Conservation (phyloP, 495 filamentous ascomycete species). For the Penicillium fimorum region DNA sequence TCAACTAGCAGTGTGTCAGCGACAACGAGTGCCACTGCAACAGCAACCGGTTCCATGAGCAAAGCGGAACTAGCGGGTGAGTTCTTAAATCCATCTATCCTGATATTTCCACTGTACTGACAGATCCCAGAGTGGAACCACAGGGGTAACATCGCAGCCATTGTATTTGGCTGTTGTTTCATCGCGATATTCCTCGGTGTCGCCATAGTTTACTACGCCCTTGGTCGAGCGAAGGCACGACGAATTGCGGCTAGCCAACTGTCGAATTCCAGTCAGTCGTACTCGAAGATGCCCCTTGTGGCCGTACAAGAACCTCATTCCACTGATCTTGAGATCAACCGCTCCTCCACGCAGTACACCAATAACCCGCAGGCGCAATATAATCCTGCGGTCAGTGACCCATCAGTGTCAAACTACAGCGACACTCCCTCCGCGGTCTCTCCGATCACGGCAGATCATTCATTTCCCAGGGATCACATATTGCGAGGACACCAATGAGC, state of each 20-base stretch:
- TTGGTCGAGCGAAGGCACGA: conserved; percentile 1
- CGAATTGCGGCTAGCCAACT: conserved; percentile 5
- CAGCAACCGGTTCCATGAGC: conserved; percentile 10
- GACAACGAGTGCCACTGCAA: conserved; percentile 12
- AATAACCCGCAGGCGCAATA: not conserved
- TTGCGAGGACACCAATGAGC: not conserved
- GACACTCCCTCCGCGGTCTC: not conserved
- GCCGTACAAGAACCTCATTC: not conserved
- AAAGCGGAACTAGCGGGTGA: conserved; percentile 4
- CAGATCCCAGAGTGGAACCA: conserved; percentile 3
- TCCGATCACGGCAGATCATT: not conserved
- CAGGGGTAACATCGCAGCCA: conserved; percentile 6
- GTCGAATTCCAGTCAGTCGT: not conserved
- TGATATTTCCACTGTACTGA: not conserved
- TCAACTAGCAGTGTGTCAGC: conserved; percentile 14
- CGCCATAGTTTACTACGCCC: not conserved
- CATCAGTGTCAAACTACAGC: not conserved
- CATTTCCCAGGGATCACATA: not conserved
- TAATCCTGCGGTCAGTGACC: not conserved
- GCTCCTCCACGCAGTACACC: conserved; percentile 3
- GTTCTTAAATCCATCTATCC: too few relatives aligned
- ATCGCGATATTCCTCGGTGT: conserved; percentile 4
- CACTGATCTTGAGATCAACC: not conserved
- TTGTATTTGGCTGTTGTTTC: conserved; percentile 1
- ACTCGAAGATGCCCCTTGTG: not conserved